A percentile compares a stretch with the other conserved stretches of the same genome.
These are phyloP conservation scores for Backusella australiensis DNA, from an alignment of 192 early-diverging fungal species.

Conservation along the genomic window DNA sequence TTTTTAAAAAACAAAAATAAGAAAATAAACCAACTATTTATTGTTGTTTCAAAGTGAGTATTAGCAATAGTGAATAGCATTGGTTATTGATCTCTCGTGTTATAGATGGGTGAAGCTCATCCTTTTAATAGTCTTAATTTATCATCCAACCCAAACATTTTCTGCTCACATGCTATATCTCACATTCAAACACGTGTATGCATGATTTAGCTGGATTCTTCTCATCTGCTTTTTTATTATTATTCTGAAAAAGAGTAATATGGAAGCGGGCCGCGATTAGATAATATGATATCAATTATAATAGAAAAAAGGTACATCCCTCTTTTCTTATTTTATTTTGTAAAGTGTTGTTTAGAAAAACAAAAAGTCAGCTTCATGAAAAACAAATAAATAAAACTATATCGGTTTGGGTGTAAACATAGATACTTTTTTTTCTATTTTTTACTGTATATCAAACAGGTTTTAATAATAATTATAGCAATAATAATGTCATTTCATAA, in stretches of 20 bases:
- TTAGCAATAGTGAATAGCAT: background rate
- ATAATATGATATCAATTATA: slow-evolving; percentile 1
- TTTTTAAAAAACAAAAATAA: background rate
- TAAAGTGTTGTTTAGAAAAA: background rate
- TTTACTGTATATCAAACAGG: background rate
- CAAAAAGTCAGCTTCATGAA: background rate
- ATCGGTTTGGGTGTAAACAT: background rate
- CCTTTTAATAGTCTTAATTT: background rate
- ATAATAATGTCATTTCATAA: background rate
- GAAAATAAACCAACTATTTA: background rate
- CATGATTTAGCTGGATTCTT: slow-evolving; percentile 3
- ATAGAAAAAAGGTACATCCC: background rate
- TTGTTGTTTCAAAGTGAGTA: background rate
- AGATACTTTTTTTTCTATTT: background rate
- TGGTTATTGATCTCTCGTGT: background rate
- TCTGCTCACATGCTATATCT: slow-evolving; percentile 2
- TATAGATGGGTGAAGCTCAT: background rate
- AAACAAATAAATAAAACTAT: background rate
- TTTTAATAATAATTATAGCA: background rate
- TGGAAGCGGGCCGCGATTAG: background rate
- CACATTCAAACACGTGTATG: background rate
- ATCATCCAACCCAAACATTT: background rate
- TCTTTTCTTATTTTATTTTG: background rate
- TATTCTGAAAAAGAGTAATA: background rate
- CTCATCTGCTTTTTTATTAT: background rate